Conservation (phyloP, 2,329 filamentous ascomycete genomes). For the Colletotrichum cuscutae region DNA sequence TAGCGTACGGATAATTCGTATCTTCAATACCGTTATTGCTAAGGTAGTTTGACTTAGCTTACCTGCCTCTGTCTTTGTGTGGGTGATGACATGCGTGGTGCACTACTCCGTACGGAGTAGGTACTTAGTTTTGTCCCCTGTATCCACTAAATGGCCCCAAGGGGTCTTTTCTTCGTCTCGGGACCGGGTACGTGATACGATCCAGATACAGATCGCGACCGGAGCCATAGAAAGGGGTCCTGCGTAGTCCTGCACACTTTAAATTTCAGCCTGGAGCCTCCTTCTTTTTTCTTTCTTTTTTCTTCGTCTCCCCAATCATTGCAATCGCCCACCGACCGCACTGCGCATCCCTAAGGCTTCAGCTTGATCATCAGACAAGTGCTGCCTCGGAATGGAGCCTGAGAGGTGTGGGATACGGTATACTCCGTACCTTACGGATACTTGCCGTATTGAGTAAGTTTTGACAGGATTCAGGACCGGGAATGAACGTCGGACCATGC, state of each 20-base stretch:
- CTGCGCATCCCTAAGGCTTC: neutral
- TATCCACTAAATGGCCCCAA: conserved; percentile 15
- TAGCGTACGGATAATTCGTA: neutral
- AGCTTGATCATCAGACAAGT: neutral
- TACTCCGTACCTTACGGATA: too few species aligned
- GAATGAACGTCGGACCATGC: neutral
- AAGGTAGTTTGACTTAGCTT: too few species aligned
- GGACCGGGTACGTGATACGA: conserved; percentile 22
- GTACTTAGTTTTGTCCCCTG: neutral
- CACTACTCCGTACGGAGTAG: neutral
- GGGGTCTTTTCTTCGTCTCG: conserved; percentile 16
- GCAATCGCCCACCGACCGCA: neutral
- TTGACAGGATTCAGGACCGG: too few species aligned
- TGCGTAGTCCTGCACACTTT: conserved; percentile 11
- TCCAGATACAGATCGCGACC: conserved; percentile 23
- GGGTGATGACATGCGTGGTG: neutral
- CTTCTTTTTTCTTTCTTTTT: neutral
- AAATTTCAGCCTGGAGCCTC: conserved; percentile 12
- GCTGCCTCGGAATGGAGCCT: too few species aligned
- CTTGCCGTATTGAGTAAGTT: too few species aligned
- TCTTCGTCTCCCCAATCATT: neutral
- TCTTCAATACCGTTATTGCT: neutral
- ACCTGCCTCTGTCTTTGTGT: neutral
- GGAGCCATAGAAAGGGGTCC: neutral
- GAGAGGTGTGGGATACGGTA: too few species aligned